Evolutionary conservation across 352 stramenopile species (phyloP).

Genomic region (Pythium sp.): DNA sequence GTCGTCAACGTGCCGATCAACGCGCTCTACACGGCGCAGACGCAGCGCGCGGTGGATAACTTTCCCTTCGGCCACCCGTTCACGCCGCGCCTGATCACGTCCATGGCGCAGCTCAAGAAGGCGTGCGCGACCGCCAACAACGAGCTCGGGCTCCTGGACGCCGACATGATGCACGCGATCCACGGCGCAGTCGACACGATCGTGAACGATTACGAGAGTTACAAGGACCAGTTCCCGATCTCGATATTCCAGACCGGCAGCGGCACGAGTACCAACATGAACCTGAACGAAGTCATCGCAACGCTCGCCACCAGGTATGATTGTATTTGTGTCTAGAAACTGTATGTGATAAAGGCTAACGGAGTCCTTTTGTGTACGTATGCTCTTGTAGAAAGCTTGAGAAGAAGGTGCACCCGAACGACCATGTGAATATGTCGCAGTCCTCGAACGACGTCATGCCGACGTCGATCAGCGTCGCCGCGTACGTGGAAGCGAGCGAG

Average conservation of each 20-base stretch:
- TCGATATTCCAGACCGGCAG: slow-evolving; percentile 89
- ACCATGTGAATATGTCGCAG: slow-evolving; percentile 73
- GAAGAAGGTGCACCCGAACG: slow-evolving; percentile 78
- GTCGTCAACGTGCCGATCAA: slow-evolving; percentile 43
- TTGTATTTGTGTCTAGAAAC: neutral
- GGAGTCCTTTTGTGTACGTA: slow-evolving; percentile 20
- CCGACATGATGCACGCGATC: slow-evolving; percentile 35
- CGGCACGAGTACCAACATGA: slow-evolving; percentile 98
- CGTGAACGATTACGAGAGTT: slow-evolving; percentile 28
- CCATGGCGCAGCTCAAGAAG: slow-evolving; percentile 50
- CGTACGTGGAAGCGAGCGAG: slow-evolving; percentile 47
- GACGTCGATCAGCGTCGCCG: slow-evolving; percentile 48
- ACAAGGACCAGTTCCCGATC: slow-evolving; percentile 48
- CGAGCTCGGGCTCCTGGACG: slow-evolving; percentile 38
- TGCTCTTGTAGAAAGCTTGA: slow-evolving; percentile 73
- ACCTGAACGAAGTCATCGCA: slow-evolving; percentile 95
- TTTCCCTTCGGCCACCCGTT: slow-evolving; percentile 52
- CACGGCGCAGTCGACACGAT: slow-evolving; percentile 31
- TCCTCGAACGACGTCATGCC: slow-evolving; percentile 70
- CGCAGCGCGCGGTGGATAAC: slow-evolving; percentile 49
- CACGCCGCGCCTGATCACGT: slow-evolving; percentile 34
- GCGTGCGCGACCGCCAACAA: slow-evolving; percentile 40
- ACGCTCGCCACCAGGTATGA: slow-evolving; percentile 71
- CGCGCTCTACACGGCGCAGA: slow-evolving; percentile 54
- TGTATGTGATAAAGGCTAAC: neutral